phyloP scores from a whole-genome alignment of 176 grass and related monocot genomes.

The Cenchrus fungigraminus region DNA sequence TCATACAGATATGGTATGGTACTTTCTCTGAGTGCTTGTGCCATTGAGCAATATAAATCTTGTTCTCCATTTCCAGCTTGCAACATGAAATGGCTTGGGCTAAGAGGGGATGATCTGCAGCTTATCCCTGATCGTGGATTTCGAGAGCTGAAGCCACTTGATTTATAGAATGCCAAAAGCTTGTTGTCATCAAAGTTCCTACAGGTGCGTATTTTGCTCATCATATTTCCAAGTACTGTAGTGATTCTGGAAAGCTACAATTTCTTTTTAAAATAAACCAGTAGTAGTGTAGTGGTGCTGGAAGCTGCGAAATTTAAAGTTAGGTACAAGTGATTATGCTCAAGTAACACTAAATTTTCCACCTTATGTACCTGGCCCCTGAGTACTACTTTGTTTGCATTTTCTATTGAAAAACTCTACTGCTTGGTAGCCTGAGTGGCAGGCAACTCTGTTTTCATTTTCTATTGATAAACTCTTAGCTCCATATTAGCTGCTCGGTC shows the following conservation, averaged over 20 bases:
- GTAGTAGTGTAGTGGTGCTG: too few species aligned
- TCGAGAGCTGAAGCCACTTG: conserved; percentile 69
- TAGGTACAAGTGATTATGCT: not conserved
- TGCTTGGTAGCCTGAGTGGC: too few species aligned
- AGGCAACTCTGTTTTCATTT: too few species aligned
- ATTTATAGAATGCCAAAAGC: conserved; percentile 78
- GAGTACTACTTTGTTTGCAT: too few species aligned
- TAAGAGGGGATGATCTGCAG: conserved; percentile 78
- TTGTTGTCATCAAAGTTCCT: conserved; percentile 80
- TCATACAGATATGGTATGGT: conserved; percentile 98
- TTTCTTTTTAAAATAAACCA: too few species aligned
- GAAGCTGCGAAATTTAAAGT: not conserved
- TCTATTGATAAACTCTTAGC: too few species aligned
- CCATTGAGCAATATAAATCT: not conserved
- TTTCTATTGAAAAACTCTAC: too few species aligned
- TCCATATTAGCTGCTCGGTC: too few species aligned
- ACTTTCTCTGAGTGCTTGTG: not conserved
- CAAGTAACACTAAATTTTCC: not conserved
- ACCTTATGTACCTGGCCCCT: too few species aligned
- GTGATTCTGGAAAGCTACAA: not conserved
- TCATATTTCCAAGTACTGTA: conserved; percentile 24
- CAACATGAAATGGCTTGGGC: conserved; percentile 94
- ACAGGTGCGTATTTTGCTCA: conserved; percentile 52
- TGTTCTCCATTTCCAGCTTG: conserved; percentile 72
- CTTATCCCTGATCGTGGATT: conserved; percentile 71